Evolutionary conservation across 805 yeast species (phyloP), one percentile per base, ranked within the genome.

Genomic region (Spathaspora girioi): DNA sequence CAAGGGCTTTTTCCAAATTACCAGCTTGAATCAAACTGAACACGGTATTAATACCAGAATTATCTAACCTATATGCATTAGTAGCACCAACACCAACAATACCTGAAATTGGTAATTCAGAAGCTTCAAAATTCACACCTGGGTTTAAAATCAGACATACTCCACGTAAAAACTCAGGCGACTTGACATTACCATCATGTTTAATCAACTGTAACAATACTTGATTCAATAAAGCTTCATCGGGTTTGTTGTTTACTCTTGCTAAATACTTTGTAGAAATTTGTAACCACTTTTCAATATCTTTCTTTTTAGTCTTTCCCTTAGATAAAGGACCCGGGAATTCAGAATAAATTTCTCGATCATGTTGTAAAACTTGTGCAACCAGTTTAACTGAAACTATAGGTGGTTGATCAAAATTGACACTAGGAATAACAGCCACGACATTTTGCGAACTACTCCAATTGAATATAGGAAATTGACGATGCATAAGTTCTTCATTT

Each of bases 391-490:
- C 68, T 1, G 69, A 69, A 5, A 86, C 59, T 43, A 15, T 29
- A 10, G 54, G 54, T 20, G 20, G 48, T 43, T 12, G 54, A 35
- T 10, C 52, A 53, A 65, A 70, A n/a, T 69, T 67, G 57, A 66
- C 62, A 35, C 70, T 65, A 6, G 75, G 75, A 15, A 68, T 56
- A 47, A 73, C 59, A 18, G 52, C 50, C 1, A 59, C 67, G 3
- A 64, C 64, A n/a, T 61, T 64, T 27, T 62, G 64, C 1, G 73
- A 64, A 27, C 56, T 53, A 47, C 71, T 65, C 87, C 94, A 90
- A 52, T 78, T 75, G 63, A 89, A 86, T 32, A 90, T 62, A 0
- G 97, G 96, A 67, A 86, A 87, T 62, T 88, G 96, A 50, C 87
- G 75, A 45, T 70, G 67, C 20, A 75, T 66, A 48, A 86, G 65